These are phyloP conservation scores for Botryotinia calthae DNA, from an alignment of 2,329 filamentous ascomycete genomes.

Conservation along the genomic window DNA sequence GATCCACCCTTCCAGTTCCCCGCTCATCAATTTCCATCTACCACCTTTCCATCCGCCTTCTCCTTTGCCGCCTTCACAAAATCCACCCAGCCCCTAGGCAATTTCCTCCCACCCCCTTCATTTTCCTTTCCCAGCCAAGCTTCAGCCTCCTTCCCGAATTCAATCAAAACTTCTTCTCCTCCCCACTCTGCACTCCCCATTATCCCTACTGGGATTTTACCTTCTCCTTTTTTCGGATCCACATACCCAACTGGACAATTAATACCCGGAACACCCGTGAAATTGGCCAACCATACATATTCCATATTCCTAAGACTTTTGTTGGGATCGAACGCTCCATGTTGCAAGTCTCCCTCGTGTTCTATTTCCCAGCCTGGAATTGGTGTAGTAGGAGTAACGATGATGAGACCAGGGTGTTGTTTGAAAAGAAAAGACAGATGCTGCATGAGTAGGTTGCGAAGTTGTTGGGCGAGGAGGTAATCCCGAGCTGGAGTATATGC, in stretches of 20 bases:
- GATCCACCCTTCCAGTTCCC: neutral
- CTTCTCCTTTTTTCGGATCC: conserved; percentile 44
- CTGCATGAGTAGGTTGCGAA: conserved; percentile 75
- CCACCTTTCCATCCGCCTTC: conserved; percentile 54
- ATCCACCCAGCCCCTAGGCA: conserved; percentile 58
- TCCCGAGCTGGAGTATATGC: conserved; percentile 65
- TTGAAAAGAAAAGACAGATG: conserved; percentile 72
- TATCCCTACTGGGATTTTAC: conserved; percentile 58
- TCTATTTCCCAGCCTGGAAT: conserved; percentile 69
- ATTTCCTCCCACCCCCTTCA: conserved; percentile 49
- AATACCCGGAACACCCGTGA: conserved; percentile 73
- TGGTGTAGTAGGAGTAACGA: conserved; percentile 76
- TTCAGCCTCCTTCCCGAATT: conserved; percentile 59
- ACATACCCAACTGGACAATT: conserved; percentile 73
- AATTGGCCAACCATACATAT: conserved; percentile 83
- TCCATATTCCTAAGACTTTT: conserved; percentile 74
- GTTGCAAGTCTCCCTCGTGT: conserved; percentile 52
- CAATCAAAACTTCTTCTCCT: conserved; percentile 59
- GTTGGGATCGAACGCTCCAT: conserved; percentile 75
- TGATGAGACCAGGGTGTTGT: conserved; percentile 69
- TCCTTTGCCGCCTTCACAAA: conserved; percentile 46
- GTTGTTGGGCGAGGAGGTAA: conserved; percentile 67
- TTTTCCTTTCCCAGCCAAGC: conserved; percentile 49
- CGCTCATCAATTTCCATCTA: conserved; percentile 19
- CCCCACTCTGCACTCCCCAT: conserved; percentile 68